These are phyloP conservation scores for Cladophialophora exuberans DNA, from an alignment of 2,329 filamentous ascomycete species.

Conservation along the genomic window DNA sequence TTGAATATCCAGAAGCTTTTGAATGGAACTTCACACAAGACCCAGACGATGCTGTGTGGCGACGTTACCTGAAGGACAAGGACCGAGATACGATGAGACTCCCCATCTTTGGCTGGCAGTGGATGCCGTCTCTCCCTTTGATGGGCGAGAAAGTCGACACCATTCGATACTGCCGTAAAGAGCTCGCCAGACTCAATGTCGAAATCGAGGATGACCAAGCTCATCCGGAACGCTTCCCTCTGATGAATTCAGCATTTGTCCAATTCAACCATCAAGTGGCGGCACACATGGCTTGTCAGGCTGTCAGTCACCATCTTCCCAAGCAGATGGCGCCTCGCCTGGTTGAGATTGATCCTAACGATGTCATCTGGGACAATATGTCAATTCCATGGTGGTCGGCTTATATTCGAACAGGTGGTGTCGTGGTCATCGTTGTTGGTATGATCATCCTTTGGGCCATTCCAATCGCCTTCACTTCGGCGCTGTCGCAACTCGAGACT, in stretches of 20 bases:
- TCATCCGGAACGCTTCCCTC: conserved; percentile 79
- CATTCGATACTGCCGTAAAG: conserved; percentile 86
- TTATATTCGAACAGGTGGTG: conserved; percentile 71
- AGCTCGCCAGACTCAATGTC: conserved; percentile 83
- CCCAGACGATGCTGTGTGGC: conserved; percentile 73
- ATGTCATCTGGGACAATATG: conserved; percentile 98
- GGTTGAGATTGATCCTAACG: conserved; percentile 90
- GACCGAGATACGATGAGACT: conserved; percentile 85
- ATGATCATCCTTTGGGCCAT: conserved; percentile 90
- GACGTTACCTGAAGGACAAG: conserved; percentile 76
- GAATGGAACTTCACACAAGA: conserved; percentile 65
- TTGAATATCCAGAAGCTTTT: conserved; percentile 65
- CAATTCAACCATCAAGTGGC: conserved; percentile 98
- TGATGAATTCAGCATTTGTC: conserved; percentile 96
- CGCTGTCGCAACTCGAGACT: conserved; percentile 74
- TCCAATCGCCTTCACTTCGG: conserved; percentile 84
- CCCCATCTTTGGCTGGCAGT: conserved; percentile 63
- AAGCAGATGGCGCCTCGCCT: conserved; percentile 90
- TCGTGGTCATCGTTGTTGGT: conserved; percentile 66
- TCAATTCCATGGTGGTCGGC: conserved; percentile 92
- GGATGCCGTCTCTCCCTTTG: conserved; percentile 77
- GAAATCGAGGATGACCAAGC: conserved; percentile 92
- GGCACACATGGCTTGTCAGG: conserved; percentile 97
- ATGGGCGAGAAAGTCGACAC: conserved; percentile 91
- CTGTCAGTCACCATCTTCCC: conserved; percentile 85